Percentiles rank a stretch among this genome's conserved stretches.
These are phyloP conservation scores for Aspergillus neotritici DNA, from an alignment of 2,329 filamentous ascomycete species.

Conservation along the genomic window DNA sequence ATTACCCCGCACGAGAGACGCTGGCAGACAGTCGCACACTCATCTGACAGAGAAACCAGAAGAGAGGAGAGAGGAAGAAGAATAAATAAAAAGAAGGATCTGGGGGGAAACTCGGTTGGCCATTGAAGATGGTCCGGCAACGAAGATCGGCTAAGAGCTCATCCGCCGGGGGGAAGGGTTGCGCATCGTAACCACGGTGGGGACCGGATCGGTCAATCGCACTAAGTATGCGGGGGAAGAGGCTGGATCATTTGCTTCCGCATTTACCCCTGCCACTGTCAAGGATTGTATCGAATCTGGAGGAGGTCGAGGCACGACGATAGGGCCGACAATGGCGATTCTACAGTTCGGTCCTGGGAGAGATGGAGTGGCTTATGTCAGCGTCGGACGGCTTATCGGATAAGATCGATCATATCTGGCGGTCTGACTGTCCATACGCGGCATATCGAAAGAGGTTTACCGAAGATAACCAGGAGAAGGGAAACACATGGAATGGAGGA, in stretches of 20 bases:
- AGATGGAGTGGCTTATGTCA: constrained; percentile 21
- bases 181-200: constrained; percentile 5
- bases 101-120: background rate
- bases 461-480: no score
- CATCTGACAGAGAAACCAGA: constrained; percentile 16
- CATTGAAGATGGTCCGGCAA: constrained; percentile 24
- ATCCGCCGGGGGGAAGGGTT: constrained; percentile 19
- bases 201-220: no score
- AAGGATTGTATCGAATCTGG: no score
- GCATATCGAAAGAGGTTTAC: background rate
- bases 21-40: constrained; percentile 10
- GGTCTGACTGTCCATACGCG: no score
- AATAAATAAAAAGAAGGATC: no score
- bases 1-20: constrained; percentile 2
- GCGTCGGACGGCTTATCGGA: constrained; percentile 16
- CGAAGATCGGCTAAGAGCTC: constrained; percentile 35
- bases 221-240: constrained; percentile 17
- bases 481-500: no score
- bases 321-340: background rate
- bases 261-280: background rate
- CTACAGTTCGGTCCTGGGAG: constrained; percentile 1
- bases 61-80: no score
- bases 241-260: background rate
- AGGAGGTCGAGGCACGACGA: no score
- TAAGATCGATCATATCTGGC: constrained; percentile 1